These are phyloP conservation scores for Trichoderma atrobrunneum DNA, from an alignment of 2,329 filamentous ascomycete genomes.

Conservation along the genomic window DNA sequence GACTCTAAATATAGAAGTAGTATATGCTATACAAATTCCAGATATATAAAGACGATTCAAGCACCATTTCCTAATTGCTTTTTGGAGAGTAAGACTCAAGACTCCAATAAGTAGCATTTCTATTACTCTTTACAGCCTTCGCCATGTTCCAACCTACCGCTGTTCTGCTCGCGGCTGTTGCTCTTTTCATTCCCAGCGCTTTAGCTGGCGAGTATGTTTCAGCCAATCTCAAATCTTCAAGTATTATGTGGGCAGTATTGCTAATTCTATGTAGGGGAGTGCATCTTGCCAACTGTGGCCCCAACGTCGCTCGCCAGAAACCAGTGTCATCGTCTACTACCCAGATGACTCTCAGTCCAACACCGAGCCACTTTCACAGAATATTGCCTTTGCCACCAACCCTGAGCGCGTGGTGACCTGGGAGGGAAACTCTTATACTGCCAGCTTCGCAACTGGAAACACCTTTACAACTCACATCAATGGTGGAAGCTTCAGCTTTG, in stretches of 20 bases:
- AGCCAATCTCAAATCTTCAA: background rate
- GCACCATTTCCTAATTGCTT: background rate
- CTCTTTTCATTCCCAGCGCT: background rate
- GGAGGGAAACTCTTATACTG: background rate
- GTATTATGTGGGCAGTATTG: background rate
- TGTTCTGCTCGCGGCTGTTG: conserved; percentile 3
- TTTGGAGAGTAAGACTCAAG: background rate
- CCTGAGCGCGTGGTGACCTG: background rate
- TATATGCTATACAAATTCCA: background rate
- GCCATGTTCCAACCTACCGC: background rate
- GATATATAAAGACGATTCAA: background rate
- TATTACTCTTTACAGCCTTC: background rate
- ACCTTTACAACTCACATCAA: background rate
- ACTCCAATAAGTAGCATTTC: background rate
- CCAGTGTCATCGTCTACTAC: conserved; percentile 11
- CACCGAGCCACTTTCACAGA: background rate
- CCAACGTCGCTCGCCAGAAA: background rate
- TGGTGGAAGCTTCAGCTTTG: background rate
- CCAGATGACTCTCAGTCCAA: conserved; percentile 5
- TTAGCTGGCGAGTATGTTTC: conserved; percentile 9
- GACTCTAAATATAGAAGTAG: background rate
- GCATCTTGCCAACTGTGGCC: conserved; percentile 10
- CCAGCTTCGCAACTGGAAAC: background rate
- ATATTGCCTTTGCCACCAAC: conserved; percentile 1
- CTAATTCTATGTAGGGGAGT: background rate